phyloP scores from a whole-genome alignment of 208 protist genomes.

The Crithidia acanthocephali region DNA sequence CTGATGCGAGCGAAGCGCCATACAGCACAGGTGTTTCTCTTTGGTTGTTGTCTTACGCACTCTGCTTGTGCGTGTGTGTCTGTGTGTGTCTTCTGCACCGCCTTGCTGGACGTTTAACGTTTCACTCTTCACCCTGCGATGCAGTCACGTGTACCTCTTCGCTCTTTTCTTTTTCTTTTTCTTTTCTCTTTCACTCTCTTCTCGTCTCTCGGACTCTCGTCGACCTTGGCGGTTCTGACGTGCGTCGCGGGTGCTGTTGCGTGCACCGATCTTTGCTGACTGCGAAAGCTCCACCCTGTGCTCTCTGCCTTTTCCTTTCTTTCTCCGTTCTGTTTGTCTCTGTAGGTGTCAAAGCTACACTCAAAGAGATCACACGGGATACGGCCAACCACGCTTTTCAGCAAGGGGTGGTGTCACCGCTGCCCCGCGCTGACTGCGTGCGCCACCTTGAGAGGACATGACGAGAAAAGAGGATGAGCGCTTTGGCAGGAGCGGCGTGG shows the following conservation, averaged over 20 bases:
- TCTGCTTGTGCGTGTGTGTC: too few species aligned
- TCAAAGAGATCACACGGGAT: too few species aligned
- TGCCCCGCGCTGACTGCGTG: neutral
- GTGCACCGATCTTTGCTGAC: neutral
- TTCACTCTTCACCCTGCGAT: too few species aligned
- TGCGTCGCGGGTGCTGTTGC: neutral
- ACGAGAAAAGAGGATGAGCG: neutral
- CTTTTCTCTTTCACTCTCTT: neutral
- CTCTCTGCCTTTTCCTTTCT: neutral
- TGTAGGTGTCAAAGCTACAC: too few species aligned
- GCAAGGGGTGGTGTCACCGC: too few species aligned
- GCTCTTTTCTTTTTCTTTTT: neutral
- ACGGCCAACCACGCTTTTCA: neutral
- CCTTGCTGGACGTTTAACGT: too few species aligned
- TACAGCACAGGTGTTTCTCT: constrained; percentile 3
- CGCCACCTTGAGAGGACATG: constrained; percentile 8
- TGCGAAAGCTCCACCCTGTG: neutral
- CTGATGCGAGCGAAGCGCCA: too few species aligned
- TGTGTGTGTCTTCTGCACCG: too few species aligned
- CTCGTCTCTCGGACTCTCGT: neutral
- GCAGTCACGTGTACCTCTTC: too few species aligned
- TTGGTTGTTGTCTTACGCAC: constrained; percentile 4
- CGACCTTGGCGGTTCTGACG: neutral
- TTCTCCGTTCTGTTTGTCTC: neutral
- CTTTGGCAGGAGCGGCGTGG: too few species aligned